Evolutionary conservation across 2,329 filamentous ascomycete species (phyloP).

Genomic region (Penicillium verrucosum): DNA sequence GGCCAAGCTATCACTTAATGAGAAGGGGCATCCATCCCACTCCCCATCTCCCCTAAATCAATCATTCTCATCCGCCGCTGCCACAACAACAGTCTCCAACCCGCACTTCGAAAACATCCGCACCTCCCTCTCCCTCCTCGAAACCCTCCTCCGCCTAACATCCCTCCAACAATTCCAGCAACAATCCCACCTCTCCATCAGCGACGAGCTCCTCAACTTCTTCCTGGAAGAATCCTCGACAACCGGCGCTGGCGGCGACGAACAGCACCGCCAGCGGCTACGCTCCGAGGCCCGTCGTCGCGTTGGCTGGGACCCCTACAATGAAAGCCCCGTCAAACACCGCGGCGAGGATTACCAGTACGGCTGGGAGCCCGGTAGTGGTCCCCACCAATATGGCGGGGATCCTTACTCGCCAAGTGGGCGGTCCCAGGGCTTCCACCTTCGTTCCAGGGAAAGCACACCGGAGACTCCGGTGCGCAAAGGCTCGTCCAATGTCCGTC

Average conservation of each 20-base stretch:
- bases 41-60: constrained; percentile 33
- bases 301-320: constrained; percentile 70
- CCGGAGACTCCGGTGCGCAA: constrained; percentile 29
- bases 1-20: constrained; percentile 46
- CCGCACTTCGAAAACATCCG: constrained; percentile 53
- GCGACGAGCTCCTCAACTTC: constrained; percentile 83
- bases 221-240: constrained; percentile 71
- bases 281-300: constrained; percentile 58
- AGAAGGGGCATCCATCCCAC: constrained; percentile 27
- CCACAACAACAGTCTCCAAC: constrained; percentile 44
- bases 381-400: constrained; percentile 25
- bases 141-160: constrained; percentile 81
- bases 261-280: constrained; percentile 58
- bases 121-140: constrained; percentile 74
- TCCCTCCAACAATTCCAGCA: constrained; percentile 92
- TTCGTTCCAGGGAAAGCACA: constrained; percentile 34
- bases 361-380: constrained; percentile 29
- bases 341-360: constrained; percentile 65
- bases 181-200: constrained; percentile 80
- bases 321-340: constrained; percentile 66
- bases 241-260: constrained; percentile 62
- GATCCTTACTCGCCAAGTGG: constrained; percentile 30
- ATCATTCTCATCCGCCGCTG: constrained; percentile 15
- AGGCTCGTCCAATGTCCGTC: constrained; percentile 22
- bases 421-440: constrained; percentile 24